Evolutionary conservation across 805 yeast species (phyloP).

Genomic region (Starmerella cellae): DNA sequence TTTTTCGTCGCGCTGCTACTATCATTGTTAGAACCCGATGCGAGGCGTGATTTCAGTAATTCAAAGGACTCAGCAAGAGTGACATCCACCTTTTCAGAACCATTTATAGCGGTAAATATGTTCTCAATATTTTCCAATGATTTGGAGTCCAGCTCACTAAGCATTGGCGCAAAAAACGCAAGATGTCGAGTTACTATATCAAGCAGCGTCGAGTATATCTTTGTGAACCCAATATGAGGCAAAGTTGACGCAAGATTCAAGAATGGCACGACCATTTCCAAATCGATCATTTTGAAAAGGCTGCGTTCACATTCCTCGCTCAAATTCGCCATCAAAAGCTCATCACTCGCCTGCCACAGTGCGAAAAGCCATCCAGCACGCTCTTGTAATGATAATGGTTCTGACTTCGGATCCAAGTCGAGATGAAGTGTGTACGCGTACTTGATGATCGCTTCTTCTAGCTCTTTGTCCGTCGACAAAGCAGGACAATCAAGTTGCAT

Average conservation of each 20-base stretch:
- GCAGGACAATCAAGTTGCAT: not conserved
- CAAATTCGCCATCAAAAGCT: constrained; percentile 16
- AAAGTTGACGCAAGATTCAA: not conserved
- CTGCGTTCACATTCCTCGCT: constrained; percentile 11
- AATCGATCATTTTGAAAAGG: constrained; percentile 14
- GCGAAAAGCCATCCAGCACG: constrained; percentile 11
- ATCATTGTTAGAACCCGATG: not conserved
- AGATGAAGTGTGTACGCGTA: constrained; percentile 14
- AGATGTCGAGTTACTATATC: constrained; percentile 3
- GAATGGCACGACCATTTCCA: constrained; percentile 10
- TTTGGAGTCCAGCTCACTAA: constrained; percentile 2
- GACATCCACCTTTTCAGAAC: constrained; percentile 1
- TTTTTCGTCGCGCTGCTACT: not conserved
- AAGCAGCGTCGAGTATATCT: constrained; percentile 1
- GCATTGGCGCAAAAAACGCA: constrained; percentile 1
- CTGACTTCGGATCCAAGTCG: not conserved
- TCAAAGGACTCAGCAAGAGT: constrained; percentile 2
- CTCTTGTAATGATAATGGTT: not conserved
- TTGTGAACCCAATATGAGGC: not conserved
- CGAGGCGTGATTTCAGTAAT: not conserved
- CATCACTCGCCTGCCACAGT: constrained; percentile 18
- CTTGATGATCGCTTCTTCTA: constrained; percentile 2
- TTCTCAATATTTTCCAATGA: constrained; percentile 5
- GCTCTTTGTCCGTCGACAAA: not conserved
- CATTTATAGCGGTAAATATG: not conserved